Conservation (phyloP, 306 rosid genomes). For the Spatholobus suberectus region DNA sequence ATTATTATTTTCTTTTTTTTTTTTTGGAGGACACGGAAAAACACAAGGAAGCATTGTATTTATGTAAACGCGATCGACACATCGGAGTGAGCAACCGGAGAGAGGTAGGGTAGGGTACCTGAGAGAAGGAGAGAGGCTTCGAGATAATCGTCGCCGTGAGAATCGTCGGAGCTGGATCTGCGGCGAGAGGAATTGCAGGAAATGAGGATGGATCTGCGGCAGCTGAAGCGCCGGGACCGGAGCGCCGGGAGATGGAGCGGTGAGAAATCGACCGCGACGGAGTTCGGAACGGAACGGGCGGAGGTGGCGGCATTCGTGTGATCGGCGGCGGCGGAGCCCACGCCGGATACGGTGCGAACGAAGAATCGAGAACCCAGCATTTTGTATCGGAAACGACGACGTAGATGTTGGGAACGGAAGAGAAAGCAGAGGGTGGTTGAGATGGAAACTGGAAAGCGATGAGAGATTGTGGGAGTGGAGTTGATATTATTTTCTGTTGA, state of each 20-base stretch:
- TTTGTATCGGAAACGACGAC: background rate
- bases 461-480: background rate
- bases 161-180: constrained; percentile 61
- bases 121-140: constrained; percentile 91
- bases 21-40: background rate
- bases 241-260: constrained; percentile 42
- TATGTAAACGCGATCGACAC: background rate
- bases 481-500: background rate
- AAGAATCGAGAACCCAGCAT: constrained; percentile 52
- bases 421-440: constrained; percentile 15
- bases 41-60: background rate
- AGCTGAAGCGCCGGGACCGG: constrained; percentile 44
- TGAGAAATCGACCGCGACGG: constrained; percentile 42
- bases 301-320: constrained; percentile 50
- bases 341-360: constrained; percentile 46
- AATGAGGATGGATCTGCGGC: constrained; percentile 56
- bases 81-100: constrained; percentile 55
- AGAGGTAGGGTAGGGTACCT: too few species aligned
- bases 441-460: too few species aligned
- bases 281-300: constrained; percentile 35
- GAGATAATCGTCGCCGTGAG: constrained; percentile 54
- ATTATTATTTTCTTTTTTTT: background rate
- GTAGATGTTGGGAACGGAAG: background rate
- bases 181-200: constrained; percentile 56
- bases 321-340: constrained; percentile 52